Conservation (phyloP, 331 rosid species). For the Quercus phellos region DNA sequence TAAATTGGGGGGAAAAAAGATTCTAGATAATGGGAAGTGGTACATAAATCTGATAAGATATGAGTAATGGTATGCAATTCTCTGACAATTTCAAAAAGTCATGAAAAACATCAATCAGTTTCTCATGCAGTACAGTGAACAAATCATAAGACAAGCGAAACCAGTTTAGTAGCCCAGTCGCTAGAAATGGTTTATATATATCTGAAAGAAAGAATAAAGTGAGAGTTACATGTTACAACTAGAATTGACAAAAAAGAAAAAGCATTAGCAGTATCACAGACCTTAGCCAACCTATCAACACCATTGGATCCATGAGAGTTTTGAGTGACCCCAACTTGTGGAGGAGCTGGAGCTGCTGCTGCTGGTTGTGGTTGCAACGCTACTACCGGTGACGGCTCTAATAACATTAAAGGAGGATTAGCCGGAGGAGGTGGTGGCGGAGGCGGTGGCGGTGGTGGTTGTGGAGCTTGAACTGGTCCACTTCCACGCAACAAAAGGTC, state of each 20-base stretch:
- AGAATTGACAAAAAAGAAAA: slow-evolving; percentile 3
- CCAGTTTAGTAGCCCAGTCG: no score
- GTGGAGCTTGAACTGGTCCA: slow-evolving; percentile 27
- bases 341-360: slow-evolving; percentile 26
- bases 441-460: not conserved
- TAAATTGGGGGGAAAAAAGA: not conserved
- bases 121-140: not conserved
- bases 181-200: no score
- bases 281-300: slow-evolving; percentile 63
- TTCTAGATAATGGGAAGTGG: no score
- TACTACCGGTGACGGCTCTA: slow-evolving; percentile 42
- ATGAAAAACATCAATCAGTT: not conserved
- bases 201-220: no score
- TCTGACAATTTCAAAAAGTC: no score
- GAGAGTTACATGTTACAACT: not conserved
- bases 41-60: no score
- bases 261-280: slow-evolving; percentile 11
- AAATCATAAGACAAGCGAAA: not conserved
- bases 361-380: slow-evolving; percentile 25
- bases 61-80: no score
- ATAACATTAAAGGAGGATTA: slow-evolving; percentile 36
- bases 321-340: slow-evolving; percentile 35
- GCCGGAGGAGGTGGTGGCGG: slow-evolving; percentile 8
- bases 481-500: slow-evolving; percentile 72
- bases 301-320: slow-evolving; percentile 80